phyloP scores from a whole-genome alignment of 805 yeast genomes.

The Candida qinlingensis region DNA sequence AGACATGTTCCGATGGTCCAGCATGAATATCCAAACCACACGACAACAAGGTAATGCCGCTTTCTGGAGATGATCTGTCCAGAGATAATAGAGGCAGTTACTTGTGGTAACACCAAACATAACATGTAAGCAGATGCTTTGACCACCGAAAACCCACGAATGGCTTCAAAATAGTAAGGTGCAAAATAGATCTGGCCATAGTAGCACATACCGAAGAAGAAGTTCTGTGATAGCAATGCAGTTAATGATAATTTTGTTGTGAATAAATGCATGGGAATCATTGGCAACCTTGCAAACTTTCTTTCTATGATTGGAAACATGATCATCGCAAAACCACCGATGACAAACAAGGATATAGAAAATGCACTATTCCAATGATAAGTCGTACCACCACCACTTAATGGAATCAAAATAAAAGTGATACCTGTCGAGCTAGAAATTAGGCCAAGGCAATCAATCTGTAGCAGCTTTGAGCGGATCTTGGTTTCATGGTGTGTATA shows the following conservation, averaged over 20 bases:
- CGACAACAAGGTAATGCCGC: slow-evolving; percentile 4
- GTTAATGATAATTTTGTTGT: slow-evolving; percentile 28
- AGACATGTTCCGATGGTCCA: slow-evolving; percentile 7
- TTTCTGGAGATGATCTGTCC: slow-evolving; percentile 6
- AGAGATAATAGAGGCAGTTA: slow-evolving; percentile 1
- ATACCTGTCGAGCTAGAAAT: slow-evolving; percentile 40
- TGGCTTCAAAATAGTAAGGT: slow-evolving; percentile 35
- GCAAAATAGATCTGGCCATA: slow-evolving; percentile 40
- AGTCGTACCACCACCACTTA: slow-evolving; percentile 54
- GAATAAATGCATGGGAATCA: slow-evolving; percentile 47
- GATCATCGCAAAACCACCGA: slow-evolving; percentile 34
- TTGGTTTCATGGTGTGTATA: slow-evolving; percentile 29
- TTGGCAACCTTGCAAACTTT: slow-evolving; percentile 44
- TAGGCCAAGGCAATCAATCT: slow-evolving; percentile 50
- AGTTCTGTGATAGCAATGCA: slow-evolving; percentile 26
- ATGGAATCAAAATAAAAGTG: slow-evolving; percentile 43
- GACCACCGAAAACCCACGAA: slow-evolving; percentile 22
- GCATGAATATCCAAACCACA: slow-evolving; percentile 30
- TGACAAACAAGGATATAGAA: slow-evolving; percentile 29
- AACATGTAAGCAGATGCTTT: slow-evolving; percentile 5
- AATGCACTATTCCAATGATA: slow-evolving; percentile 42
- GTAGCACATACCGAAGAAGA: slow-evolving; percentile 45
- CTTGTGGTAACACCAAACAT: slow-evolving; percentile 7
- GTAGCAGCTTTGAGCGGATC: slow-evolving; percentile 22
- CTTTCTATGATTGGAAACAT: slow-evolving; percentile 44